Evolutionary conservation across 352 stramenopile genomes (phyloP).

Genomic region (Phytopythium vexans): DNA sequence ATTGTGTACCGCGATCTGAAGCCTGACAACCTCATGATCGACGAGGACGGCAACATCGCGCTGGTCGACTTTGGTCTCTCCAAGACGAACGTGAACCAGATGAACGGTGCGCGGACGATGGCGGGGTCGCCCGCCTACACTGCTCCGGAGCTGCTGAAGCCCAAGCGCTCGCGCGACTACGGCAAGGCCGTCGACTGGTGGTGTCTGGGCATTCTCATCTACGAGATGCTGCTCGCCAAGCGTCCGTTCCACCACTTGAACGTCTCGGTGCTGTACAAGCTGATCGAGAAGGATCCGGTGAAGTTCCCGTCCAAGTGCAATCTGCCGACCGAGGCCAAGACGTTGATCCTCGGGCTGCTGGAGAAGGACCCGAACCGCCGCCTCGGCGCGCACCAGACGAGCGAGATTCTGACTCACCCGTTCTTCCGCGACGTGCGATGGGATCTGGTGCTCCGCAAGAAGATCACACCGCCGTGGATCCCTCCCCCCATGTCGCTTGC

Average conservation of each 20-base stretch:
- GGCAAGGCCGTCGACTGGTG: conserved; percentile 87
- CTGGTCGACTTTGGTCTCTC: conserved; percentile 94
- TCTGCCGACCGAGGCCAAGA: conserved; percentile 65
- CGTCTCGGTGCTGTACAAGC: conserved; percentile 88
- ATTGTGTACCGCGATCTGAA: conserved; percentile 97
- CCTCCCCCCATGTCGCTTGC: conserved; percentile 65
- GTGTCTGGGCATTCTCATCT: conserved; percentile 88
- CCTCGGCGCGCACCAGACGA: conserved; percentile 77
- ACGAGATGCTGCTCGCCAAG: conserved; percentile 91
- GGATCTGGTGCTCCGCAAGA: conserved; percentile 82
- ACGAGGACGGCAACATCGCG: conserved; percentile 92
- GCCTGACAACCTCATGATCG: conserved; percentile 95
- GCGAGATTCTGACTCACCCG: conserved; percentile 78
- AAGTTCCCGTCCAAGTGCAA: conserved; percentile 81
- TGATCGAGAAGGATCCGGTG: conserved; percentile 87
- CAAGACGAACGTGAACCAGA: conserved; percentile 89
- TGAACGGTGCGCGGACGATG: conserved; percentile 83
- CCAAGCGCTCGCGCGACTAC: conserved; percentile 82
- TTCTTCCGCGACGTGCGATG: conserved; percentile 82
- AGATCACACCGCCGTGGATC: conserved; percentile 72
- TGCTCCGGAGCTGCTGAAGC: conserved; percentile 77
- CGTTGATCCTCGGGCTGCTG: conserved; percentile 69
- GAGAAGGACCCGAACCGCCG: conserved; percentile 84
- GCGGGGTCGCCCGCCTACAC: conserved; percentile 81
- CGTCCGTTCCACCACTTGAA: conserved; percentile 91